These are phyloP conservation scores for Elongisporangium prolatum DNA, from an alignment of 352 stramenopile genomes.

Conservation along the genomic window DNA sequence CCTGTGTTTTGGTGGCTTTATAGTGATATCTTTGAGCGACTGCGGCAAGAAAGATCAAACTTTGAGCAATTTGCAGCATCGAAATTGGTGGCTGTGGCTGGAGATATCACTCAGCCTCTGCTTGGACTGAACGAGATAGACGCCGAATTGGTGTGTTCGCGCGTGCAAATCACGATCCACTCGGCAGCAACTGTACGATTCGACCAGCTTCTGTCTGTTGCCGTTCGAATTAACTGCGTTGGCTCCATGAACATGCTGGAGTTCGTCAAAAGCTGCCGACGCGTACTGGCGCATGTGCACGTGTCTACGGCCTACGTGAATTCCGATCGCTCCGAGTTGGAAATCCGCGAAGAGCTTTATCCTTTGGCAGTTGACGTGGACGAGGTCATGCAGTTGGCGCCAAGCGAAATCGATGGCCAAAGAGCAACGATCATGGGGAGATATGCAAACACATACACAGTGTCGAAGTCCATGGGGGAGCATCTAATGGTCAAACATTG, in stretches of 20 bases:
- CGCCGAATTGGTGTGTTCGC: conserved; percentile 27
- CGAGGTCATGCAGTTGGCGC: conserved; percentile 46
- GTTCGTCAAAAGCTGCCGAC: conserved; percentile 52
- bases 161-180: conserved; percentile 72
- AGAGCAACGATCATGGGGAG: conserved; percentile 79
- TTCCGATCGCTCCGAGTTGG: conserved; percentile 61
- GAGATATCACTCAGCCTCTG: conserved; percentile 59
- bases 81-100: conserved; percentile 63
- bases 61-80: conserved; percentile 38
- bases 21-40: conserved; percentile 68
- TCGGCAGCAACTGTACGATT: conserved; percentile 84
- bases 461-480: conserved; percentile 88
- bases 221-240: conserved; percentile 82
- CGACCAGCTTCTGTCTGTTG: conserved; percentile 77
- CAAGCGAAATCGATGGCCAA: conserved; percentile 54
- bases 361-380: conserved; percentile 78
- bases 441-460: conserved; percentile 88
- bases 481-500: conserved; percentile 54
- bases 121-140: conserved; percentile 52
- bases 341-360: conserved; percentile 68
- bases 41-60: conserved; percentile 37
- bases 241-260: conserved; percentile 57
- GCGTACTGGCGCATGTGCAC: conserved; percentile 62
- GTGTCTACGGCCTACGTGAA: conserved; percentile 85
- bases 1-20: no score